Evolutionary conservation across 1,139 yeast genomes (phyloP), one percentile per base, ranked within the genome.

Genomic region (Nakaseomyces kungkrabaensis): DNA sequence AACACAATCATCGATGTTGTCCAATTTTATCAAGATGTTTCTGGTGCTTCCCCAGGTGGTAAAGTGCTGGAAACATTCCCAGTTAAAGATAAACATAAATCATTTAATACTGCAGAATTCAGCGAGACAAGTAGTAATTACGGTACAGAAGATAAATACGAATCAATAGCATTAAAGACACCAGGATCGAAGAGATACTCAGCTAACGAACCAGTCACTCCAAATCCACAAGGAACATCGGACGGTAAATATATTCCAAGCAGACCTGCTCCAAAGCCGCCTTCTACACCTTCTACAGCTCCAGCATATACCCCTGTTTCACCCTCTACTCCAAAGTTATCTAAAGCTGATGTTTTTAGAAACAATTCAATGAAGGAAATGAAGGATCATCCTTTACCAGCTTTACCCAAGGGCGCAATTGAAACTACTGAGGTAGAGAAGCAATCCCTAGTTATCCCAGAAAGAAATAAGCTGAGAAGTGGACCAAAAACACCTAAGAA

Each of bases 1-100:
- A 94, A 88, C 67, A 97, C 96, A 0, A 95, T 89, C 5, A 81
- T 86, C 77, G 96, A 89, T 62, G 89, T 90, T 56, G 95, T 90
- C 53, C 87, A 90, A 43, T 88, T 88, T 62, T 87, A 85, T 65
- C 89, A 85, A 59, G 87, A 83, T 54, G 73, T 74, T 8, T 75
- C 80, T 44, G 82, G 80, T 57, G 50, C 59, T 1, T 77, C 79
- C 48, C 79, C 79, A 26, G 92, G 82, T 47, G 82, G 78, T 43
- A 75, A 73, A 52, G 86, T 89, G 3, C 85, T 87, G 73, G 81
- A 79, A 67, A 89, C 88, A 64, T 85, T 89, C 63, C 79, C 72
- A 50, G 13, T 45, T 8, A 22, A 43, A 33, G 29, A 31, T 13
- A 32, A 17, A 5, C 17, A 26, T 24, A 43, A 4, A 10, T 27